Evolutionary conservation across 2,329 filamentous ascomycete species (phyloP).

Genomic region (Ophiostoma angusticollis): DNA sequence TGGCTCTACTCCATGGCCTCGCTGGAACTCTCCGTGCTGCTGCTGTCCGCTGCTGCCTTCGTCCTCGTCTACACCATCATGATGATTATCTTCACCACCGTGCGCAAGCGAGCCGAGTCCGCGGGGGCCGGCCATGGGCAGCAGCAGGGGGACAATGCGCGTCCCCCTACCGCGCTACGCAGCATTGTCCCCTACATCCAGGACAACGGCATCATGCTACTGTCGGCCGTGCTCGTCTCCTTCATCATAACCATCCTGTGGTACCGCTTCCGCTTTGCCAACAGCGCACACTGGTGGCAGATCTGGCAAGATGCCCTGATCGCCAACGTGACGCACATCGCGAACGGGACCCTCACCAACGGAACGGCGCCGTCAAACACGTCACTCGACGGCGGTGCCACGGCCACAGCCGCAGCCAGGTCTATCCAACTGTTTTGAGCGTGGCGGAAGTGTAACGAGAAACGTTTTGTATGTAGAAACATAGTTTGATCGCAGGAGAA

Average conservation of each 20-base stretch:
- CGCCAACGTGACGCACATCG: background rate
- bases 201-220: conserved; percentile 1
- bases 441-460: too few relatives aligned
- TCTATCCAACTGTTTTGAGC: too few relatives aligned
- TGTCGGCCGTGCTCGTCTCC: background rate
- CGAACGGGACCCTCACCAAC: background rate
- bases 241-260: background rate
- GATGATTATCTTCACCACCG: too few relatives aligned
- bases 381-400: too few relatives aligned
- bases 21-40: background rate
- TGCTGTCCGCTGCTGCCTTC: background rate
- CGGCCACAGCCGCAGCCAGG: too few relatives aligned
- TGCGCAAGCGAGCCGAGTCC: too few relatives aligned
- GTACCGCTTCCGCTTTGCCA: conserved; percentile 6
- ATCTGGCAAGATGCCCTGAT: conserved; percentile 6
- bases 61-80: background rate
- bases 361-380: too few relatives aligned
- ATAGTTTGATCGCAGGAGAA: too few relatives aligned
- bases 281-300: conserved; percentile 4
- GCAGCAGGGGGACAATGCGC: too few relatives aligned
- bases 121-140: too few relatives aligned
- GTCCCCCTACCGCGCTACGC: background rate
- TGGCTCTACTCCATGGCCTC: conserved; percentile 1
- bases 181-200: background rate
- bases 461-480: too few relatives aligned